Conservation (phyloP, 2,329 filamentous ascomycete species). For the Monilinia fructicola region DNA sequence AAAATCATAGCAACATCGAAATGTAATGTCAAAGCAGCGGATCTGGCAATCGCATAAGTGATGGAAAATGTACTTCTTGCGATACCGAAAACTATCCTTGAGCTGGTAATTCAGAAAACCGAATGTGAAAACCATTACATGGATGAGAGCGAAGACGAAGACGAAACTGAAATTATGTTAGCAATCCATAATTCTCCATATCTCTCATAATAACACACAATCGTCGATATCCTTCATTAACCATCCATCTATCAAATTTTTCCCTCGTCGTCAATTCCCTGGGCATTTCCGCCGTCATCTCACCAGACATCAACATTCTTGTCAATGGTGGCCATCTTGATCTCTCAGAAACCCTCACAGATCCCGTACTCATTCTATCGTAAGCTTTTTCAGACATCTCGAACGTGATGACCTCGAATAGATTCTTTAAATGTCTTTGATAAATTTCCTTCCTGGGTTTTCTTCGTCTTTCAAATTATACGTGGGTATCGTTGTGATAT, state of each 20-base stretch:
- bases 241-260: slow-evolving; percentile 83
- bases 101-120: slow-evolving; percentile 77
- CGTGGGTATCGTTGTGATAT: slow-evolving; percentile 29
- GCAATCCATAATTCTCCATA: slow-evolving; percentile 23
- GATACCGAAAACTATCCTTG: slow-evolving; percentile 69
- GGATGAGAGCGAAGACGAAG: slow-evolving; percentile 69
- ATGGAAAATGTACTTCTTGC: slow-evolving; percentile 69
- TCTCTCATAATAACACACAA: slow-evolving; percentile 55
- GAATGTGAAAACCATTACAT: slow-evolving; percentile 76
- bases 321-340: slow-evolving; percentile 81
- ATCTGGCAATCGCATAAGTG: slow-evolving; percentile 73
- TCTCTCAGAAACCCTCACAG: slow-evolving; percentile 61
- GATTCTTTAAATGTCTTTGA: slow-evolving; percentile 28
- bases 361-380: slow-evolving; percentile 35
- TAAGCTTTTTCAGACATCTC: slow-evolving; percentile 35
- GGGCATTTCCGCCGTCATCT: slow-evolving; percentile 74
- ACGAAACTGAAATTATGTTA: slow-evolving; percentile 61
- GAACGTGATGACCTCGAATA: slow-evolving; percentile 33
- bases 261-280: slow-evolving; percentile 67
- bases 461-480: slow-evolving; percentile 29
- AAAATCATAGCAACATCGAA: slow-evolving; percentile 79
- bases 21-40: slow-evolving; percentile 75
- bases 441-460: slow-evolving; percentile 21
- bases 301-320: slow-evolving; percentile 77
- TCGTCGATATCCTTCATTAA: slow-evolving; percentile 81